These are phyloP conservation scores for Physcomitrellopsis africana DNA, from an alignment of 225 moss, liverwort and hornwort genomes.

Conservation along the genomic window DNA sequence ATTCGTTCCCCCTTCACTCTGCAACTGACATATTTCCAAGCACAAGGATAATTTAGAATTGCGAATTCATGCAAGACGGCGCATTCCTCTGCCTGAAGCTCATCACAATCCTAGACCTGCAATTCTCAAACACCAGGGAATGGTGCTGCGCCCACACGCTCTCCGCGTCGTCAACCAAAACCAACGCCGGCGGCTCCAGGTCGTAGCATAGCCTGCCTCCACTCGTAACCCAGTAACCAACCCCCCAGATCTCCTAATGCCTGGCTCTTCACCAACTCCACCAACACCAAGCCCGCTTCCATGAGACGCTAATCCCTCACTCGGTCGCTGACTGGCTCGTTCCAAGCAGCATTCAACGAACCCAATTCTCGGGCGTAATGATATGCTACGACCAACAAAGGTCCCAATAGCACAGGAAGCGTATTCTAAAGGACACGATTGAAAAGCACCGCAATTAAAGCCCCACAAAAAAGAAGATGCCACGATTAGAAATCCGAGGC, in stretches of 20 bases:
- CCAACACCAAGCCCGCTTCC: not conserved
- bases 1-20: not conserved
- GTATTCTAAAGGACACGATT: not conserved
- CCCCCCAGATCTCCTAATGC: conserved; percentile 32
- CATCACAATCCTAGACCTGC: conserved; percentile 20
- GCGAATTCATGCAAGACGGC: not conserved
- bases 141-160: not conserved
- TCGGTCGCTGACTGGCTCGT: not conserved
- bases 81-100: conserved; percentile 9
- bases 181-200: not conserved
- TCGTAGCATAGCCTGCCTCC: conserved; percentile 10
- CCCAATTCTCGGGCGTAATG: conserved; percentile 17
- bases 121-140: not conserved
- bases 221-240: not conserved
- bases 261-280: conserved; percentile 28
- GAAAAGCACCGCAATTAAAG: not conserved
- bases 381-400: conserved; percentile 3
- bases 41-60: conserved; percentile 15
- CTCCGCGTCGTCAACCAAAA: not conserved
- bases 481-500: not conserved
- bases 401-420: not conserved
- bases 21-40: conserved; percentile 25
- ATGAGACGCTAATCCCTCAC: not conserved
- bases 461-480: not conserved
- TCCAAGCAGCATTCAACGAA: not conserved